Evolutionary conservation across 495 filamentous ascomycete genomes (phyloP).

Genomic region (Amniculicola lignicola): DNA sequence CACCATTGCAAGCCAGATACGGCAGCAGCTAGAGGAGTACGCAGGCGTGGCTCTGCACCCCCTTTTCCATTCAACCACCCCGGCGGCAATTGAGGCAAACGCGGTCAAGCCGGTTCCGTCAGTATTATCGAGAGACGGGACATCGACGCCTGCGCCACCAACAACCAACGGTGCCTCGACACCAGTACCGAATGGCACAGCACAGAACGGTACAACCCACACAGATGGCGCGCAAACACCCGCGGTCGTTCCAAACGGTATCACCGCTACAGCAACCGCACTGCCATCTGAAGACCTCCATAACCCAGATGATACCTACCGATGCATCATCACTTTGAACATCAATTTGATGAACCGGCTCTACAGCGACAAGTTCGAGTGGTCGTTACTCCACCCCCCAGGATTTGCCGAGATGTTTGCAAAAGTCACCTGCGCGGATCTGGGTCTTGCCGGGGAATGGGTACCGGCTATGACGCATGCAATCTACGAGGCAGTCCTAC

Average conservation of each 20-base stretch:
- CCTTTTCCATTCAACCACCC: constrained; percentile 67
- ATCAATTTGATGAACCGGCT: constrained; percentile 90
- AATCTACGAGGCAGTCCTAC: constrained; percentile 92
- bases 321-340: constrained; percentile 84
- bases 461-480: constrained; percentile 89
- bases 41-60: constrained; percentile 91
- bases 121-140: constrained; percentile 42
- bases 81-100: constrained; percentile 46
- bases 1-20: constrained; percentile 88
- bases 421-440: constrained; percentile 83
- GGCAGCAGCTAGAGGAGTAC: constrained; percentile 93
- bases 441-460: constrained; percentile 90
- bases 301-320: constrained; percentile 87
- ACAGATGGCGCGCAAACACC: constrained; percentile 49
- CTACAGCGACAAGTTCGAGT: constrained; percentile 97
- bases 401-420: constrained; percentile 92
- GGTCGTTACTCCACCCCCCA: constrained; percentile 89
- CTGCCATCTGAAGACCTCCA: constrained; percentile 53
- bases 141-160: constrained; percentile 46
- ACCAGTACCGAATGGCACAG: constrained; percentile 6
- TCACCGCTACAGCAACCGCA: constrained; percentile 53
- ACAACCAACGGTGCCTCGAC: constrained; percentile 29
- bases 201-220: constrained; percentile 6
- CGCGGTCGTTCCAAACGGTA: constrained; percentile 32
- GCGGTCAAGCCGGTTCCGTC: constrained; percentile 44